Conservation (phyloP, 2,329 filamentous ascomycete species). For the Byssochlamys sp. region DNA sequence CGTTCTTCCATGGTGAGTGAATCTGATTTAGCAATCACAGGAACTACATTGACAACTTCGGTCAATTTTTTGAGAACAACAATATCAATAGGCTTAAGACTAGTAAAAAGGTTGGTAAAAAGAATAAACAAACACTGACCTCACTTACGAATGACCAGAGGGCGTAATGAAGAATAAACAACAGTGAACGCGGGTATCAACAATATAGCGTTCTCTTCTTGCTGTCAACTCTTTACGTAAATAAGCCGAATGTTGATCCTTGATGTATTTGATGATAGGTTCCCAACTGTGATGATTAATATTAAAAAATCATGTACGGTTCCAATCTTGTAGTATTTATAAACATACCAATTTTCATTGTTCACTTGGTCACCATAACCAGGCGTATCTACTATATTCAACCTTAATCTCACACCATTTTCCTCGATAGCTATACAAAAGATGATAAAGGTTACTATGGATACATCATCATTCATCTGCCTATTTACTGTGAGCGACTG, state of each 20-base stretch:
- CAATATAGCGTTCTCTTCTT: constrained; percentile 96
- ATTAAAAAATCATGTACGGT: not conserved
- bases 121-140: no score
- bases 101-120: constrained; percentile 10
- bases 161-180: constrained; percentile 99
- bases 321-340: no score
- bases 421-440: constrained; percentile 68
- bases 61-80: constrained; percentile 99
- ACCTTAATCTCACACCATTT: constrained; percentile 89
- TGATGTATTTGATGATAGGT: constrained; percentile 99
- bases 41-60: constrained; percentile 97
- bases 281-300: constrained; percentile 61
- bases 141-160: constrained; percentile 77
- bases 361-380: constrained; percentile 98
- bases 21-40: constrained; percentile 96
- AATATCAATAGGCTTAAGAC: constrained; percentile 95
- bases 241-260: constrained; percentile 99
- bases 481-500: constrained; percentile 70
- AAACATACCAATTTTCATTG: constrained; percentile 95
- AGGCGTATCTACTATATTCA: constrained; percentile 98
- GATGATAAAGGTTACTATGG: constrained; percentile 11
- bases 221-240: constrained; percentile 98
- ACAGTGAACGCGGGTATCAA: constrained; percentile 98
- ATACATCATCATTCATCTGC: not conserved
- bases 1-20: constrained; percentile 93